These are phyloP conservation scores for Trametes versicolor DNA, from an alignment of 1,284 basidiomycete species.

Conservation along the genomic window DNA sequence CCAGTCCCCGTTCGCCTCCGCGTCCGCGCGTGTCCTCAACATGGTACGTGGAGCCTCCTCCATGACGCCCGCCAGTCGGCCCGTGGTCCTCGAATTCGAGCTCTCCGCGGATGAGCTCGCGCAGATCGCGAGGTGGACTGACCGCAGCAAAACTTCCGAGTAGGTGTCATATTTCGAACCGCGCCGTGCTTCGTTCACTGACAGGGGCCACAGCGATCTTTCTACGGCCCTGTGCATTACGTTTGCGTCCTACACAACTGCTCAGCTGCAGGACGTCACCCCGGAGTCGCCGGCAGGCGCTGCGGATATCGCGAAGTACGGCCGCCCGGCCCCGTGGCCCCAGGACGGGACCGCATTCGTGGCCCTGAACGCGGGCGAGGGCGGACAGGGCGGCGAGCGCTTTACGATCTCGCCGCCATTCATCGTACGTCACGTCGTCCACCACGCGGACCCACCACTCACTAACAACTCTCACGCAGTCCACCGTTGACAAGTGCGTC, in stretches of 20 bases:
- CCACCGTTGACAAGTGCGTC: slow-evolving; percentile 20
- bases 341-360: slow-evolving; percentile 16
- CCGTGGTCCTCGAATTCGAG: slow-evolving; percentile 23
- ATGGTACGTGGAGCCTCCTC: slow-evolving; percentile 21
- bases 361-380: slow-evolving; percentile 6
- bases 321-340: slow-evolving; percentile 25
- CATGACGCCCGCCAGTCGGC: slow-evolving; percentile 19
- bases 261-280: slow-evolving; percentile 10
- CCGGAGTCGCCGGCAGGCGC: slow-evolving; percentile 6
- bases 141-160: slow-evolving; percentile 10
- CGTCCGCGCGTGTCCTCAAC: slow-evolving; percentile 17
- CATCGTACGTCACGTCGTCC: slow-evolving; percentile 18
- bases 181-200: neutral
- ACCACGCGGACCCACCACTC: neutral
- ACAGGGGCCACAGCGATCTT: slow-evolving; percentile 20
- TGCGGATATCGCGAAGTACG: slow-evolving; percentile 21
- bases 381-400: slow-evolving; percentile 9
- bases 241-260: slow-evolving; percentile 18
- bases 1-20: slow-evolving; percentile 19
- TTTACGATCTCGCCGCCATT: slow-evolving; percentile 15
- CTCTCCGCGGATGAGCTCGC: slow-evolving; percentile 24
- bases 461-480: slow-evolving; percentile 1
- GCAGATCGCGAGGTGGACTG: slow-evolving; percentile 26
- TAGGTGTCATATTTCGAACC: slow-evolving; percentile 8
- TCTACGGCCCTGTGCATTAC: slow-evolving; percentile 27